Conservation (phyloP, 2,329 filamentous ascomycete genomes). For the Alternaria sp. region DNA sequence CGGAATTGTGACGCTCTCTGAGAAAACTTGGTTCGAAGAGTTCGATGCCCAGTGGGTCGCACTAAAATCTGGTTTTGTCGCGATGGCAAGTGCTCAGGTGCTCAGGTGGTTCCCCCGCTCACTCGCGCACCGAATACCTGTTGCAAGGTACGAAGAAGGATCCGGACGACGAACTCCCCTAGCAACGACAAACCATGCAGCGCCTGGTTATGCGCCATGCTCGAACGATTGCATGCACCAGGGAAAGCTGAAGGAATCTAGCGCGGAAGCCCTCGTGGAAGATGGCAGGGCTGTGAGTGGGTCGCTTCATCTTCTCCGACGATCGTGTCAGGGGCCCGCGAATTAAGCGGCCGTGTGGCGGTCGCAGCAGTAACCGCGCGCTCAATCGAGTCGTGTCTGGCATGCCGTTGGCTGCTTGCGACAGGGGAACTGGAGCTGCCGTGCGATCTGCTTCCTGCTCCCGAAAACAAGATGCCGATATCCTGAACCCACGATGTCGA, state of each 20-base stretch:
- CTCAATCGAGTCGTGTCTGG: constrained; percentile 19
- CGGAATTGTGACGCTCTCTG: constrained; percentile 3
- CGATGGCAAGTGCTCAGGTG: neutral
- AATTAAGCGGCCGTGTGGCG: constrained; percentile 13
- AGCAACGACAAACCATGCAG: constrained; percentile 3
- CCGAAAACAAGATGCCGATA: constrained; percentile 15
- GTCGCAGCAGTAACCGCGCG: constrained; percentile 27
- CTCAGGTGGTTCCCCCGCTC: neutral
- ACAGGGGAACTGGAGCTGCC: constrained; percentile 15
- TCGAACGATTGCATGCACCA: neutral
- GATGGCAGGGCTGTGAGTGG: constrained; percentile 13
- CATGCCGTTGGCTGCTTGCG: constrained; percentile 19
- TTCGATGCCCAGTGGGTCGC: constrained; percentile 3
- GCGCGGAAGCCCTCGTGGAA: constrained; percentile 19
- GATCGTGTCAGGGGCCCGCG: constrained; percentile 17
- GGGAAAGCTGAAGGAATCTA: neutral
- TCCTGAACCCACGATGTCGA: constrained; percentile 3
- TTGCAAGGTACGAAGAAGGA: neutral
- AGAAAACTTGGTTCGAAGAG: neutral
- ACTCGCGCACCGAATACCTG: neutral
- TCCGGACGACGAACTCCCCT: neutral
- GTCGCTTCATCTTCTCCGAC: constrained; percentile 10
- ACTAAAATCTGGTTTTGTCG: constrained; percentile 5
- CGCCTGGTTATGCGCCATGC: constrained; percentile 11
- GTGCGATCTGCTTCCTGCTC: constrained; percentile 14